These are phyloP conservation scores for Cucurbitaria berberidis DNA, from an alignment of 2,329 filamentous ascomycete species.

Conservation along the genomic window DNA sequence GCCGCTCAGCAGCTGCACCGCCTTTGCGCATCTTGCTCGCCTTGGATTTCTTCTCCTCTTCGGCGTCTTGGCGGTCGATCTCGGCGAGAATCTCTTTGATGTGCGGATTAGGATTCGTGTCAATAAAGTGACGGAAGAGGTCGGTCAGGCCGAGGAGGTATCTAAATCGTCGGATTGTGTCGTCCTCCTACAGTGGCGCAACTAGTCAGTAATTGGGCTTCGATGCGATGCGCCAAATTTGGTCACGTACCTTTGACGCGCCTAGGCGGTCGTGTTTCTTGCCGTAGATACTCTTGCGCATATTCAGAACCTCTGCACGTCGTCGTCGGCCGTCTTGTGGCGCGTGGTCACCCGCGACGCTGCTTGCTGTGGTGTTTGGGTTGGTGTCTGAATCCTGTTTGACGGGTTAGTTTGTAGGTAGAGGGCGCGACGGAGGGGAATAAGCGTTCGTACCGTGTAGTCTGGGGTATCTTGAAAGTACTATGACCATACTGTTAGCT, in stretches of 20 bases:
- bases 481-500: slow-evolving; percentile 43
- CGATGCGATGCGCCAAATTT: slow-evolving; percentile 1
- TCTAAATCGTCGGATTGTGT: slow-evolving; percentile 90
- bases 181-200: slow-evolving; percentile 72
- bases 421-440: background rate
- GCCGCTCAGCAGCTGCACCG: slow-evolving; percentile 77
- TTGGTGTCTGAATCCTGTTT: slow-evolving; percentile 68
- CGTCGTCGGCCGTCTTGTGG: slow-evolving; percentile 78
- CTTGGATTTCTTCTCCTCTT: slow-evolving; percentile 70
- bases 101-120: slow-evolving; percentile 92
- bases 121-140: slow-evolving; percentile 98
- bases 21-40: slow-evolving; percentile 81
- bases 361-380: slow-evolving; percentile 76
- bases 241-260: slow-evolving; percentile 78
- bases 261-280: slow-evolving; percentile 93
- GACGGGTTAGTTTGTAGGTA: slow-evolving; percentile 24
- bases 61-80: slow-evolving; percentile 91
- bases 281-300: slow-evolving; percentile 90
- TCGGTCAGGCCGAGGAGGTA: slow-evolving; percentile 95
- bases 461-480: slow-evolving; percentile 66
- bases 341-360: slow-evolving; percentile 75
- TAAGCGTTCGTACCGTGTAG: slow-evolving; percentile 58
- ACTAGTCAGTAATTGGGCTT: slow-evolving; percentile 13
- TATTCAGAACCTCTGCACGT: slow-evolving; percentile 83
- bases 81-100: slow-evolving; percentile 93